Conservation (phyloP, 768 basidiomycete genomes). For the Mycena albidolilacea region DNA sequence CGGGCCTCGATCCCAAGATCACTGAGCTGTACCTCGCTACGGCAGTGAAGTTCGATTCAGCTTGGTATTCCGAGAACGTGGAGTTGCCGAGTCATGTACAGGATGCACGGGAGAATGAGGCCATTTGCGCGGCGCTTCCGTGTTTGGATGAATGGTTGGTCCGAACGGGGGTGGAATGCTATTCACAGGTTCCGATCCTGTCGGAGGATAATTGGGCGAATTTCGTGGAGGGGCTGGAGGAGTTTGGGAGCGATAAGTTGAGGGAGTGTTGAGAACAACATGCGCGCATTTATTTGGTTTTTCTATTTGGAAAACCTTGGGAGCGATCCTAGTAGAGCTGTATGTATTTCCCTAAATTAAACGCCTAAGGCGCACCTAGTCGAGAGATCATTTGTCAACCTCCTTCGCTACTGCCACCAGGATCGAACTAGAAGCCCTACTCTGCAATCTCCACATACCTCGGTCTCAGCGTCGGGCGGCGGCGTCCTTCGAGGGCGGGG, state of each 20-base stretch:
- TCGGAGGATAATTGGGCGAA: conserved; percentile 28
- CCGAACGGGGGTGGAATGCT: conserved; percentile 34
- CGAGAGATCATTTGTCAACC: too few relatives aligned
- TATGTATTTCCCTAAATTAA: too few relatives aligned
- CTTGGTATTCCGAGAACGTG: conserved; percentile 59
- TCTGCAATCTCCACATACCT: too few relatives aligned
- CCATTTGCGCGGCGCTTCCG: conserved; percentile 46
- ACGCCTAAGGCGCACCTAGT: too few relatives aligned
- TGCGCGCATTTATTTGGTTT: too few relatives aligned
- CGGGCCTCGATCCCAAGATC: conserved; percentile 46
- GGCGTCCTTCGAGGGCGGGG: too few relatives aligned
- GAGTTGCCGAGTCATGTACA: conserved; percentile 47
- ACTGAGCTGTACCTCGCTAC: conserved; percentile 56
- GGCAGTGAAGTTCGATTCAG: conserved; percentile 52
- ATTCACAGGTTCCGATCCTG: conserved; percentile 44
- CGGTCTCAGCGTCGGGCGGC: too few relatives aligned
- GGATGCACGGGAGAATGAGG: conserved; percentile 50
- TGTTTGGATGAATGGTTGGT: conserved; percentile 43
- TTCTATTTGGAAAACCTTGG: too few relatives aligned
- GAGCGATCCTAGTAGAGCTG: too few relatives aligned
- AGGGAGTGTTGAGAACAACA: too few relatives aligned
- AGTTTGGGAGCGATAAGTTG: background rate
- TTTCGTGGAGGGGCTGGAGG: conserved; percentile 1
- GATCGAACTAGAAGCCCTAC: too few relatives aligned
- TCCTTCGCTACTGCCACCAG: too few relatives aligned